Evolutionary conservation across 805 yeast genomes (phyloP), one percentile per base, ranked within the genome.

Genomic region (Saturnispora saitoi): DNA sequence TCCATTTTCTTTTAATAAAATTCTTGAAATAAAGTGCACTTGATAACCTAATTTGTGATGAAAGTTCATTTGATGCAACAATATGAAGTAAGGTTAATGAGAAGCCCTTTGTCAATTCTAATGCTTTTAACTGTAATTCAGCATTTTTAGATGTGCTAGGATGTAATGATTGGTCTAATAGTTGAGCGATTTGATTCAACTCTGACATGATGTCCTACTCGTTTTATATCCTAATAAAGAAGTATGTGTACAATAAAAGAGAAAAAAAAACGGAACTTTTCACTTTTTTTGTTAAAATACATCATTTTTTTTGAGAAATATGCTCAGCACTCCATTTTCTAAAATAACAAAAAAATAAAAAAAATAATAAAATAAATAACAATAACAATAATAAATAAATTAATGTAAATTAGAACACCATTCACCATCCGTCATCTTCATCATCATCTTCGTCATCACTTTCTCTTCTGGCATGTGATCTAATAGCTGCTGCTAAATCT

Each of bases 1-100:
- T 81, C 97, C 96, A 93, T 57, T 77, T 82, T 45, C 96, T 71
- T 58, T 78, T 83, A 54, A 93, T 74, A 52, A 88, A 75, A 63
- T 93, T 93, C 64, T 93, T 93, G 69, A 93, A 88, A 66, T 84
- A 89, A 47, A 95, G 69, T 1, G 96, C 88, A 17, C 86, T 95
- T 1, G 99, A 96, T 43, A 90, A 70, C 52, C 97, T 73, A 1
- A 84, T 77, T 2, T 85, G 70, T 4, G 64, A 61, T 3, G 76
- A 72, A 38, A 81, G 59, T 38, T 72, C 71, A 29, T 70, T 60
- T 14, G 84, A 73, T 4, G 95, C 88, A 31, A 89, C 86, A 15
- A 90, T 77, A 59, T 85, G 89, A 48, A 93, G 67, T 34, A 93
- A 67, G 29, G 81, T 76, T 42, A 87, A 69, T 8, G 95, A 74